phyloP scores from a whole-genome alignment of 106 monocot species.

The Platanthera zijinensis region DNA sequence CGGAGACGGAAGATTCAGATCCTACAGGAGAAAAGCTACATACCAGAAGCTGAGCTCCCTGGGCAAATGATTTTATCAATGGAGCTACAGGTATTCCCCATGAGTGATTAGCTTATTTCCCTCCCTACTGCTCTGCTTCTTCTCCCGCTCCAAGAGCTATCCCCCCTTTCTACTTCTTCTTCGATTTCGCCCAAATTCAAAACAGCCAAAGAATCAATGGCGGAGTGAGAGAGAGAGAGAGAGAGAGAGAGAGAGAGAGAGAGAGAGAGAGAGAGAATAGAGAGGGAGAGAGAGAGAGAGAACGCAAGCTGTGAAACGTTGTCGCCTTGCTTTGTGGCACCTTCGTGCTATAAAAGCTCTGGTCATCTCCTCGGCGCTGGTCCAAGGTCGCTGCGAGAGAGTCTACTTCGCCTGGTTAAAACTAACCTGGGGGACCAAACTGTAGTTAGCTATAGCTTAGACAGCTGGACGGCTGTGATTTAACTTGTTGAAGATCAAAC shows the following conservation, averaged over 20 bases:
- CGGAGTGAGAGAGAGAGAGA: neutral
- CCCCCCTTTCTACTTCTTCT: too few relatives aligned
- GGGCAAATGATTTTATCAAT: constrained; percentile 4
- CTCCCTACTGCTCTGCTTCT: neutral
- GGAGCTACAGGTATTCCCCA: constrained; percentile 6
- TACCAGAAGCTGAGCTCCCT: constrained; percentile 1
- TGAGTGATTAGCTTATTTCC: neutral
- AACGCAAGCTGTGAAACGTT: neutral
- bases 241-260: neutral
- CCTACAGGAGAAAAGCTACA: neutral
- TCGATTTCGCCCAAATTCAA: neutral
- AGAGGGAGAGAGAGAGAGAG: neutral
- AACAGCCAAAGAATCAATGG: neutral
- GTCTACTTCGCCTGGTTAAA: neutral
- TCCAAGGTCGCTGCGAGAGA: neutral
- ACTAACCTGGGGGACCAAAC: neutral
- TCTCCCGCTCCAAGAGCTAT: neutral
- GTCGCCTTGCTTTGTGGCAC: neutral
- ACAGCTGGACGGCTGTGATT: too few relatives aligned
- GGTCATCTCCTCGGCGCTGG: neutral
- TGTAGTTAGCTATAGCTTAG: neutral
- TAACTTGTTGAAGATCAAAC: too few relatives aligned
- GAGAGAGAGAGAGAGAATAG: neutral
- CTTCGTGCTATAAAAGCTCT: neutral
- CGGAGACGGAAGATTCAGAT: neutral